Percentiles rank a stretch among this genome's conserved stretches.
Evolutionary conservation across 2,329 filamentous ascomycete species (phyloP).

Genomic region (Colletotrichum zoysiae): DNA sequence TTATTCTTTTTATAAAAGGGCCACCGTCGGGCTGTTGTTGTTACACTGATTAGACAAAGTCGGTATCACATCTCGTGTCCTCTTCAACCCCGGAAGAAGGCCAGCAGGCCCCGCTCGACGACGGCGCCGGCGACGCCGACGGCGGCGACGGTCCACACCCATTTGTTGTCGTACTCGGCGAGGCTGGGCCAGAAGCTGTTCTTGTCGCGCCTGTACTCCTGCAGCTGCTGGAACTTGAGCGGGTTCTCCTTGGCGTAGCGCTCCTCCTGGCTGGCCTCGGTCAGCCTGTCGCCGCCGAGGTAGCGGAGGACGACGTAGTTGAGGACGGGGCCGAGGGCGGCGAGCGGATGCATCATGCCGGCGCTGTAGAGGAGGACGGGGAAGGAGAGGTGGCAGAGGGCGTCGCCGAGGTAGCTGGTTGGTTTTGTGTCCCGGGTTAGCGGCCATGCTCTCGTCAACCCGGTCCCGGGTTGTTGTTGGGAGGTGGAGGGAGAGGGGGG

Average conservation of each 20-base stretch:
- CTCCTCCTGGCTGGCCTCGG: conserved; percentile 63
- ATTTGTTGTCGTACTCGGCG: conserved; percentile 65
- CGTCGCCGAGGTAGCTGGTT: conserved; percentile 68
- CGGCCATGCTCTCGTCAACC: not conserved
- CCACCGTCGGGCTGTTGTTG: not conserved
- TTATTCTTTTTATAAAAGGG: not conserved
- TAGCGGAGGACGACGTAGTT: conserved; percentile 71
- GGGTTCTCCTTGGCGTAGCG: conserved; percentile 64
- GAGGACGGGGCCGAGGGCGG: conserved; percentile 66
- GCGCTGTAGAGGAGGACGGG: conserved; percentile 67
- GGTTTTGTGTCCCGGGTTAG: not conserved
- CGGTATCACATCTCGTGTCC: not conserved
- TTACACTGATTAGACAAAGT: conserved; percentile 15
- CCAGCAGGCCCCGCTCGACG: conserved; percentile 52
- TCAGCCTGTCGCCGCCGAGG: conserved; percentile 68
- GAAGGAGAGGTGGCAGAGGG: conserved; percentile 70
- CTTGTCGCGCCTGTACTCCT: conserved; percentile 64
- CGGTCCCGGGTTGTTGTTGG: too few species aligned
- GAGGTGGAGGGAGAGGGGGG: too few species aligned
- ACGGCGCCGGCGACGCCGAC: conserved; percentile 62
- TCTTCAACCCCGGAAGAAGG: conserved; percentile 14
- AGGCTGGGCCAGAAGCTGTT: conserved; percentile 71
- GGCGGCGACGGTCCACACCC: conserved; percentile 66
- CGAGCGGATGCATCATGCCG: conserved; percentile 66
- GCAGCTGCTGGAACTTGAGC: conserved; percentile 65